phyloP scores from a whole-genome alignment of 2,329 filamentous ascomycete species.

The Exophiala spinifera region DNA sequence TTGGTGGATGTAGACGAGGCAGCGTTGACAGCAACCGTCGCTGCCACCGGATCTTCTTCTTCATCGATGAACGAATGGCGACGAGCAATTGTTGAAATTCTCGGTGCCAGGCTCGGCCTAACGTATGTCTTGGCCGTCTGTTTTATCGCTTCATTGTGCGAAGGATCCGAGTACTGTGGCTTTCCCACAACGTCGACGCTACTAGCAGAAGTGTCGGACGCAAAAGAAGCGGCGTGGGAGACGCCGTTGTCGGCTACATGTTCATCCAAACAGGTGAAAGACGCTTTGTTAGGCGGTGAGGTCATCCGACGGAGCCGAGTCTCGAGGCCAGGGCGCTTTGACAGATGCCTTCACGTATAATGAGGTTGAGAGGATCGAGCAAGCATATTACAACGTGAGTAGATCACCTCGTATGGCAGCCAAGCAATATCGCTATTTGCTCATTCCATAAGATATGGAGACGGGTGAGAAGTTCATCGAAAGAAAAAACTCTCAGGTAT shows the following conservation, averaged over 20 bases:
- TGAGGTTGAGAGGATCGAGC: no score
- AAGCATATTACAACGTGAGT: not conserved
- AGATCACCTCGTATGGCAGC: not conserved
- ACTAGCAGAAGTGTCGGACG: not conserved
- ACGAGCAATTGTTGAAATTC: constrained; percentile 15
- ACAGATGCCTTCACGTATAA: not conserved
- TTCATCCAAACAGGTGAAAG: not conserved
- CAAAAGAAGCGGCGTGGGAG: constrained; percentile 1
- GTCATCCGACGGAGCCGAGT: constrained; percentile 11
- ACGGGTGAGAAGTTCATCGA: not conserved
- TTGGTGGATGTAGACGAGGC: constrained; percentile 11
- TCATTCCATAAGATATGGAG: not conserved
- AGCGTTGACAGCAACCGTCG: constrained; percentile 8
- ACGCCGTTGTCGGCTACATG: constrained; percentile 5
- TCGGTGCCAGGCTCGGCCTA: constrained; percentile 14
- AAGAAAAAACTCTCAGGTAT: not conserved
- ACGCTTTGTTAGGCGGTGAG: constrained; percentile 9
- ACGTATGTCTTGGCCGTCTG: not conserved
- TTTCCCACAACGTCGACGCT: constrained; percentile 5
- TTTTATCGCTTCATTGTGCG: not conserved
- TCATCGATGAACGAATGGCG: constrained; percentile 30
- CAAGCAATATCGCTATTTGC: not conserved
- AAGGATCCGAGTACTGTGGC: not conserved
- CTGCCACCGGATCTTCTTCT: constrained; percentile 24
- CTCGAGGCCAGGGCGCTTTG: not conserved